These are phyloP conservation scores for Ambrosiella beaveri DNA, from an alignment of 2,329 filamentous ascomycete genomes.

Conservation along the genomic window DNA sequence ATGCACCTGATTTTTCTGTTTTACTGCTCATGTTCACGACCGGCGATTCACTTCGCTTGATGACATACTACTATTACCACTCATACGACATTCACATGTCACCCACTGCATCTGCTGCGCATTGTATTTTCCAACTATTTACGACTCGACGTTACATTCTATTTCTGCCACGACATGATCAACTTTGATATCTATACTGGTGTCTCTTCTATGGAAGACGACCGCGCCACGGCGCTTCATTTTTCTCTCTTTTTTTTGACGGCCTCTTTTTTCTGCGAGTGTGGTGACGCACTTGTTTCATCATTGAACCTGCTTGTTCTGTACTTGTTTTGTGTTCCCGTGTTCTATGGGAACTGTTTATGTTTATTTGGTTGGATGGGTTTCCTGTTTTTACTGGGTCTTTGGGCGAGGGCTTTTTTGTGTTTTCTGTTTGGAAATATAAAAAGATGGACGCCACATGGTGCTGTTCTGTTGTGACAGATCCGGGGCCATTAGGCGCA, in stretches of 20 bases:
- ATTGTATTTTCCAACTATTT: slow-evolving; percentile 6
- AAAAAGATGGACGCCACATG: too few relatives aligned
- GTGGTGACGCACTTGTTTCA: background rate
- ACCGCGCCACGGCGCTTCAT: background rate
- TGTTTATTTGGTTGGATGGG: background rate
- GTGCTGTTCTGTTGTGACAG: too few relatives aligned
- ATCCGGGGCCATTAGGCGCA: too few relatives aligned
- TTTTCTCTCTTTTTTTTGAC: background rate
- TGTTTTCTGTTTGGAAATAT: too few relatives aligned
- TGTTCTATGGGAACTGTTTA: background rate
- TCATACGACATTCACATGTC: background rate
- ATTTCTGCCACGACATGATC: background rate
- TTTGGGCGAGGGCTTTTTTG: too few relatives aligned
- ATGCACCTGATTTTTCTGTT: background rate
- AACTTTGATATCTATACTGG: background rate
- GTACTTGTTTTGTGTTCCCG: background rate
- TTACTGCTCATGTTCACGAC: background rate
- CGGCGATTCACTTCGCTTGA: background rate
- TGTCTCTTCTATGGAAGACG: background rate
- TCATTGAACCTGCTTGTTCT: background rate
- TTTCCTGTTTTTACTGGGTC: too few relatives aligned
- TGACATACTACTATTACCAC: background rate
- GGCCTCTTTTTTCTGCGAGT: background rate
- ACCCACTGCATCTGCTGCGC: background rate
- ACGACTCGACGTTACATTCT: slow-evolving; percentile 6